phyloP scores from a whole-genome alignment of 108 stramenopile genomes.

The Cyclotella sp. region DNA sequence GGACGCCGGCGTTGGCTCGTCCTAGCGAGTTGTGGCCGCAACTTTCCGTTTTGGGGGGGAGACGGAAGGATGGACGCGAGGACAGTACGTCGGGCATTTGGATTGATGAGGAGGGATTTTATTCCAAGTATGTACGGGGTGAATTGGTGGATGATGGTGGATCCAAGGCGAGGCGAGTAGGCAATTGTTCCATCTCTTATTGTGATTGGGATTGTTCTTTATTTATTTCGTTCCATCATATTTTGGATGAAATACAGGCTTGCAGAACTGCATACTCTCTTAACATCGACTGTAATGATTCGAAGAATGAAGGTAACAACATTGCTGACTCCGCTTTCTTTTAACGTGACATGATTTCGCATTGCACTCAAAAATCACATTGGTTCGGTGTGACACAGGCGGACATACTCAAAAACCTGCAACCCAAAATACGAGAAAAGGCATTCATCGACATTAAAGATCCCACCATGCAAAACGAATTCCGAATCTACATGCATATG shows the following conservation, averaged over 20 bases:
- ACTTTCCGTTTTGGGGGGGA: conserved; percentile 79
- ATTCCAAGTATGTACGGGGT: conserved; percentile 80
- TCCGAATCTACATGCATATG: conserved; percentile 56
- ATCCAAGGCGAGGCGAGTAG: conserved; percentile 25
- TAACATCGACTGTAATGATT: conserved; percentile 95
- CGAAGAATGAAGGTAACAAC: conserved; percentile 82
- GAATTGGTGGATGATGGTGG: conserved; percentile 28
- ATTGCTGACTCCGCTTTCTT: not conserved
- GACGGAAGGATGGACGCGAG: conserved; percentile 27
- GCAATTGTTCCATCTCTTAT: not conserved
- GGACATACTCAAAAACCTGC: conserved; percentile 92
- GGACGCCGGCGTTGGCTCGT: conserved; percentile 95
- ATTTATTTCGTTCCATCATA: not conserved
- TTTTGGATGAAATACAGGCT: conserved; percentile 26
- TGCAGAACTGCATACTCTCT: conserved; percentile 91
- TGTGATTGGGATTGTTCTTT: not conserved
- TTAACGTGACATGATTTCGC: no score
- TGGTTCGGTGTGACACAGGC: conserved; percentile 11
- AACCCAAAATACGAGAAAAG: conserved; percentile 81
- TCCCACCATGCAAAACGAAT: conserved; percentile 48
- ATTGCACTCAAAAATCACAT: not conserved
- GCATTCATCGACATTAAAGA: conserved; percentile 66
- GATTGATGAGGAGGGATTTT: conserved; percentile 74
- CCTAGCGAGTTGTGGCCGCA: conserved; percentile 96
- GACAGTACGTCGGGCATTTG: conserved; percentile 59